These are phyloP conservation scores for Tolypocladium sp. DNA, from an alignment of 2,329 filamentous ascomycete species.

Conservation along the genomic window DNA sequence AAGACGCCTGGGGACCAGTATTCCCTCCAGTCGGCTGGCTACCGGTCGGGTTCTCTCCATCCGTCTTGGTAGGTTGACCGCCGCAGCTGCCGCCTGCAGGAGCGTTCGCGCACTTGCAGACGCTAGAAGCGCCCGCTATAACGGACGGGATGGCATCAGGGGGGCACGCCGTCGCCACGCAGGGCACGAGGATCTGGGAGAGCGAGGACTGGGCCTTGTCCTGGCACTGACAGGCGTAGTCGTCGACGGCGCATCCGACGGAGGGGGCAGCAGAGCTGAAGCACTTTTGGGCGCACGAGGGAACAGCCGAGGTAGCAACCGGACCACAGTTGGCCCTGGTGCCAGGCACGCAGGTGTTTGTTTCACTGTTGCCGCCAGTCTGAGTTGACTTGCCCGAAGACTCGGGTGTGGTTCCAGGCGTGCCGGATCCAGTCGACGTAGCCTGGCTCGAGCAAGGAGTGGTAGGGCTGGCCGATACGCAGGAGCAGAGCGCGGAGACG, in stretches of 20 bases:
- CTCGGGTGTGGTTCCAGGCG: background rate
- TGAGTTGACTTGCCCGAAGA: background rate
- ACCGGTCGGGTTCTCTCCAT: background rate
- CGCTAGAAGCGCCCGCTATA: slow-evolving; percentile 14
- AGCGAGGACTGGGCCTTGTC: slow-evolving; percentile 12
- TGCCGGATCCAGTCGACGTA: background rate
- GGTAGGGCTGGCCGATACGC: slow-evolving; percentile 13
- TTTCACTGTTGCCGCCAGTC: background rate
- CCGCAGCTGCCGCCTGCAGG: slow-evolving; percentile 3
- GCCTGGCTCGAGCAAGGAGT: slow-evolving; percentile 1
- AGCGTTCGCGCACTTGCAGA: slow-evolving; percentile 11
- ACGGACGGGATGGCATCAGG: slow-evolving; percentile 13
- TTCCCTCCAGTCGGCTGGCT: background rate
- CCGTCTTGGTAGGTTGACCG: slow-evolving; percentile 1
- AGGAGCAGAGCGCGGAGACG: slow-evolving; percentile 12
- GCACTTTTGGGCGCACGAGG: slow-evolving; percentile 16
- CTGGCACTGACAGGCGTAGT: slow-evolving; percentile 19
- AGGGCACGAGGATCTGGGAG: slow-evolving; percentile 15
- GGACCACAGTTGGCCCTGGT: slow-evolving; percentile 12
- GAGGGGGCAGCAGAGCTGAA: slow-evolving; percentile 14
- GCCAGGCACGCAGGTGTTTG: slow-evolving; percentile 5
- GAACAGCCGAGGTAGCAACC: slow-evolving; percentile 15
- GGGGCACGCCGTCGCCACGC: slow-evolving; percentile 16
- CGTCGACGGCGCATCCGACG: slow-evolving; percentile 14
- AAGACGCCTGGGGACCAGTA: background rate